These are phyloP conservation scores for Acacia melanoxylon DNA, from an alignment of 306 rosid species.

Conservation along the genomic window DNA sequence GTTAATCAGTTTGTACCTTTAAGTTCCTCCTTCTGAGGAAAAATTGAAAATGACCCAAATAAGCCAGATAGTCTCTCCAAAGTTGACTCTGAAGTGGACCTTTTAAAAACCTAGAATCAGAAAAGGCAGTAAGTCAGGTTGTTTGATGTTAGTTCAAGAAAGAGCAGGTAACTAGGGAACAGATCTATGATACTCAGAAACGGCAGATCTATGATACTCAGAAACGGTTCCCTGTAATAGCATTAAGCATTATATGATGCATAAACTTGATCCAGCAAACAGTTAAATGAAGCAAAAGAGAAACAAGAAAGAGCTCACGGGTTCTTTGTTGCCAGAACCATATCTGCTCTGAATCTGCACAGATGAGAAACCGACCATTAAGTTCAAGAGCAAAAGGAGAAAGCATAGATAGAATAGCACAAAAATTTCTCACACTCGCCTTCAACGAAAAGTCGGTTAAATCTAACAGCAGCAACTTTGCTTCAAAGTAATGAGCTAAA, in stretches of 20 bases:
- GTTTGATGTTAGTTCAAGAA: constrained; percentile 15
- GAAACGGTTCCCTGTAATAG: neutral
- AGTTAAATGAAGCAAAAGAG: constrained; percentile 12
- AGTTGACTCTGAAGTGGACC: constrained; percentile 81
- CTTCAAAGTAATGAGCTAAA: constrained; percentile 91
- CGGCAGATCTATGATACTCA: neutral
- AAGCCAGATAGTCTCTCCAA: constrained; percentile 75
- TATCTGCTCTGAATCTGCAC: constrained; percentile 84
- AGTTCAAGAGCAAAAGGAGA: neutral
- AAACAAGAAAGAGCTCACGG: constrained; percentile 54
- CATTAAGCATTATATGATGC: neutral
- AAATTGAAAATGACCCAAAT: constrained; percentile 84
- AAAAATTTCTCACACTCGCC: constrained; percentile 37
- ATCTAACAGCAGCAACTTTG: constrained; percentile 90
- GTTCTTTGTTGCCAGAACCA: constrained; percentile 63
- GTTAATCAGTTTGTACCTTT: constrained; percentile 49
- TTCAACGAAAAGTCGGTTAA: constrained; percentile 80
- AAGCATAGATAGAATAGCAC: neutral
- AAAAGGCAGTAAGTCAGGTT: constrained; percentile 10
- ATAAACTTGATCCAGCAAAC: neutral
- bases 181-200: neutral
- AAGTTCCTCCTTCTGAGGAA: constrained; percentile 65
- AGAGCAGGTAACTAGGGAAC: neutral
- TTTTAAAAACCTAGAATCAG: constrained; percentile 60
- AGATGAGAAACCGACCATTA: constrained; percentile 17